Evolutionary conservation across 140 eudicot genomes (phyloP).

Genomic region (Cichorium intybus): DNA sequence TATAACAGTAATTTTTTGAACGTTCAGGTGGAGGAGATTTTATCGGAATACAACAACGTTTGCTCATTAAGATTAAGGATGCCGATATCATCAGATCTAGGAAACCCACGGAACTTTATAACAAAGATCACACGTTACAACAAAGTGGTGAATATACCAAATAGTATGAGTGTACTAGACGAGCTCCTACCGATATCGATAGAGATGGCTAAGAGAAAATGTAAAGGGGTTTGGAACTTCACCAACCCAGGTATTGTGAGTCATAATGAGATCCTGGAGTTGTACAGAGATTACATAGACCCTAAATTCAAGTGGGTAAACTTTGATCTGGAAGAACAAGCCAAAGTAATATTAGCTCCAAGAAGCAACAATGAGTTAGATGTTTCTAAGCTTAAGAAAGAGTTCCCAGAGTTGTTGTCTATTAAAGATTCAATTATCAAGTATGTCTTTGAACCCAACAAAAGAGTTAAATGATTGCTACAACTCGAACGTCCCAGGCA

Average conservation of each 20-base stretch:
- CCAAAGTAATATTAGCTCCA: slow-evolving; percentile 49
- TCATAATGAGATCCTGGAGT: slow-evolving; percentile 47
- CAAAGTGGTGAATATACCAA: slow-evolving; percentile 50
- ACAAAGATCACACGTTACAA: slow-evolving; percentile 41
- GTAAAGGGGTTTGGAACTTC: slow-evolving; percentile 51
- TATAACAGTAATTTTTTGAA: too few relatives aligned
- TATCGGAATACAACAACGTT: slow-evolving; percentile 33
- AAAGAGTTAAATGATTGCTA: slow-evolving; percentile 19
- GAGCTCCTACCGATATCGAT: slow-evolving; percentile 49
- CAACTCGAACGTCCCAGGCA: background rate
- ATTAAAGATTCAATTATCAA: slow-evolving; percentile 40
- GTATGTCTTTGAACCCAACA: slow-evolving; percentile 42
- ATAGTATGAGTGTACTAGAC: slow-evolving; percentile 35
- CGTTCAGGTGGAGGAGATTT: slow-evolving; percentile 40
- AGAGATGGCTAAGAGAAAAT: slow-evolving; percentile 49
- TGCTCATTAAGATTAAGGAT: slow-evolving; percentile 41
- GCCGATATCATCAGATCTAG: slow-evolving; percentile 46
- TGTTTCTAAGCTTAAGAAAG: slow-evolving; percentile 44
- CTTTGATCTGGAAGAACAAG: slow-evolving; percentile 41
- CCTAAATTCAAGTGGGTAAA: slow-evolving; percentile 40
- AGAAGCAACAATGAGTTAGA: slow-evolving; percentile 52
- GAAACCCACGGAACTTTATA: slow-evolving; percentile 40
- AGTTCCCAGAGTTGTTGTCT: slow-evolving; percentile 43
- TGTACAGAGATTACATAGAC: slow-evolving; percentile 35
- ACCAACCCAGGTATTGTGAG: slow-evolving; percentile 51